These are phyloP conservation scores for Populus tremula DNA, from an alignment of 345 rosid species.

Conservation along the genomic window DNA sequence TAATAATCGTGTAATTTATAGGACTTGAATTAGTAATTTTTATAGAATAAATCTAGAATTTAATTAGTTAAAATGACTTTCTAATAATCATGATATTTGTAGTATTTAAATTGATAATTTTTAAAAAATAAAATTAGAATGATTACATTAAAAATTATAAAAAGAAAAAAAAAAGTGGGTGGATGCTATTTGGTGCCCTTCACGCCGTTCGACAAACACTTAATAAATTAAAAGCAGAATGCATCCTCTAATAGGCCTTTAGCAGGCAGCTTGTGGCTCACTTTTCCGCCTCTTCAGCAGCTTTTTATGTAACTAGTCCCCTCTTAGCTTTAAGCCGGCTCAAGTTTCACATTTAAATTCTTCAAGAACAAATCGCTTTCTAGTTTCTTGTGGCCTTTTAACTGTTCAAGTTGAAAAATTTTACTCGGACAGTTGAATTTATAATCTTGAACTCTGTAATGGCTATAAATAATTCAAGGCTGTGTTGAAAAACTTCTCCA, in stretches of 20 bases:
- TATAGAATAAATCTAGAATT: no score
- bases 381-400: background rate
- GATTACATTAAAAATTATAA: no score
- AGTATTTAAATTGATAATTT: no score
- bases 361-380: background rate
- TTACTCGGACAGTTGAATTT: background rate
- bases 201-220: background rate
- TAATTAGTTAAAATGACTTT: no score
- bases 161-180: background rate
- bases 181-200: background rate
- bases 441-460: background rate
- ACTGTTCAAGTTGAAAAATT: background rate
- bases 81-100: no score
- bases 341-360: background rate
- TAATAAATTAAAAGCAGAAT: background rate
- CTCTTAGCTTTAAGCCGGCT: background rate
- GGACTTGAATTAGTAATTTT: no score
- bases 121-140: no score
- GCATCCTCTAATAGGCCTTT: background rate
- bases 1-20: no score
- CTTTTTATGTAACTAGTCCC: no score
- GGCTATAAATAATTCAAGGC: background rate
- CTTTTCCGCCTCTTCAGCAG: background rate
- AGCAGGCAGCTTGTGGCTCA: background rate
- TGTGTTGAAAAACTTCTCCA: background rate